A percentile compares a stretch with the other conserved stretches of the same genome.
phyloP scores from a whole-genome alignment of 2,329 filamentous ascomycete species.

The Neoarthrinium moseri region DNA sequence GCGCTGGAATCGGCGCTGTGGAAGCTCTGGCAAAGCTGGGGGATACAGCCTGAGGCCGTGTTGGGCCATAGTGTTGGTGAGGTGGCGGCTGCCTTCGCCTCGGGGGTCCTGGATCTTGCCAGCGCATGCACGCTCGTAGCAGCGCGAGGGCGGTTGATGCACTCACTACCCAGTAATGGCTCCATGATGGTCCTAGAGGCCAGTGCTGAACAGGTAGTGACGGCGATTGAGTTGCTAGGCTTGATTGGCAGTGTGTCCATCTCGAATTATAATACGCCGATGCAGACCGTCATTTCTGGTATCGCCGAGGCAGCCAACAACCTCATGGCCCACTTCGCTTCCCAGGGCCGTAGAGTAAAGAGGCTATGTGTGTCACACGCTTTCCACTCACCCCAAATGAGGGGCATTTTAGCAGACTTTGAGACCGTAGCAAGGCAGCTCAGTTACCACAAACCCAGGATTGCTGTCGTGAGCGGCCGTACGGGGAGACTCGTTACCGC shows the following conservation, averaged over 20 bases:
- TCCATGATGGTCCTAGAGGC: slow-evolving; percentile 28
- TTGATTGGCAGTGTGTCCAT: slow-evolving; percentile 18
- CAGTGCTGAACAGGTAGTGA: slow-evolving; percentile 18
- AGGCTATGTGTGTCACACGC: slow-evolving; percentile 20
- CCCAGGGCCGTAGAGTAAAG: slow-evolving; percentile 19
- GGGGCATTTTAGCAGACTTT: slow-evolving; percentile 22
- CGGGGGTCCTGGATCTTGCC: slow-evolving; percentile 27
- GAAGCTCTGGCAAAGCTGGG: slow-evolving; percentile 28
- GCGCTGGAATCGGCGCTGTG: slow-evolving; percentile 30
- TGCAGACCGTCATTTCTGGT: slow-evolving; percentile 26
- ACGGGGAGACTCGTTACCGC: slow-evolving; percentile 17
- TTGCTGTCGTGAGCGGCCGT: slow-evolving; percentile 22
- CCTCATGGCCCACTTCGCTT: slow-evolving; percentile 15
- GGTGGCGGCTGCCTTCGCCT: slow-evolving; percentile 27
- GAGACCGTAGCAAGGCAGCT: slow-evolving; percentile 20
- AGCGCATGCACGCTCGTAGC: slow-evolving; percentile 31
- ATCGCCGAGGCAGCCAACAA: slow-evolving; percentile 16
- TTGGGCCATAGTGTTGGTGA: slow-evolving; percentile 30
- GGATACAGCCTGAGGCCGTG: slow-evolving; percentile 26
- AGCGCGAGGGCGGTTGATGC: slow-evolving; percentile 30
- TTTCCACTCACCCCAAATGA: slow-evolving; percentile 26
- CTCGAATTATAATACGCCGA: slow-evolving; percentile 23
- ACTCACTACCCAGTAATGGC: slow-evolving; percentile 15
- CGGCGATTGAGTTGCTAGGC: slow-evolving; percentile 17
- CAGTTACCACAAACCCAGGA: slow-evolving; percentile 15